Evolutionary conservation across 108 stramenopile species (phyloP).

Genomic region (Cylindrotheca closterium): DNA sequence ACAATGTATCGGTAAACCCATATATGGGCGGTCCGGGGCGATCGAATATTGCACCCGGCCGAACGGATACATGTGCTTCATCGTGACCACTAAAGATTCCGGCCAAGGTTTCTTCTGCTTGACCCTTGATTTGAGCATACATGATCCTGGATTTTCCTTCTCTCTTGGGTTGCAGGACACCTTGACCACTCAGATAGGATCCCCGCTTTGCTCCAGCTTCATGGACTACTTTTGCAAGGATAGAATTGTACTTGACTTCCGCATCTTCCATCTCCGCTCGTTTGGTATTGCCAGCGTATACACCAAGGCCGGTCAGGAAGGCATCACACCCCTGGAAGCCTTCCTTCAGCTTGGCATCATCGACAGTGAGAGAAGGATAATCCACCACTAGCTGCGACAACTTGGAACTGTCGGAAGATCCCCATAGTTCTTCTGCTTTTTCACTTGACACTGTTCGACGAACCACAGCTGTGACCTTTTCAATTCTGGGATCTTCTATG

Average conservation of each 20-base stretch:
- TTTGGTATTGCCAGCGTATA: background rate
- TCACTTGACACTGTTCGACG: background rate
- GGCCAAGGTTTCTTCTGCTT: conserved; percentile 2
- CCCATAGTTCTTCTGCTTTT: background rate
- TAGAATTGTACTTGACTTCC: background rate
- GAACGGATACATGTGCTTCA: conserved; percentile 1
- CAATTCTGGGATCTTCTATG: background rate
- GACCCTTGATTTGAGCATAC: background rate
- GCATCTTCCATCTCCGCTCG: background rate
- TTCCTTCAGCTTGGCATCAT: background rate
- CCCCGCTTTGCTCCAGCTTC: conserved; percentile 1
- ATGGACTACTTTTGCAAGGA: background rate
- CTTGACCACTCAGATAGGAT: background rate
- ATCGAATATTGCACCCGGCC: conserved; percentile 2
- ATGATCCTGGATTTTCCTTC: conserved; percentile 3
- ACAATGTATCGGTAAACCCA: background rate
- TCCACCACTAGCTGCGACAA: conserved; percentile 1
- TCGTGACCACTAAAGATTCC: background rate
- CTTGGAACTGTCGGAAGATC: background rate
- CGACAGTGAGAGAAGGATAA: background rate
- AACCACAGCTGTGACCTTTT: background rate
- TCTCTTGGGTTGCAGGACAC: background rate
- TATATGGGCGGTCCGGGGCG: background rate
- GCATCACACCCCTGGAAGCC: background rate
- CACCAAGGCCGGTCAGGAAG: conserved; percentile 1